phyloP scores from a whole-genome alignment of 2,329 filamentous ascomycete genomes.

The Verruconis gallopava region DNA sequence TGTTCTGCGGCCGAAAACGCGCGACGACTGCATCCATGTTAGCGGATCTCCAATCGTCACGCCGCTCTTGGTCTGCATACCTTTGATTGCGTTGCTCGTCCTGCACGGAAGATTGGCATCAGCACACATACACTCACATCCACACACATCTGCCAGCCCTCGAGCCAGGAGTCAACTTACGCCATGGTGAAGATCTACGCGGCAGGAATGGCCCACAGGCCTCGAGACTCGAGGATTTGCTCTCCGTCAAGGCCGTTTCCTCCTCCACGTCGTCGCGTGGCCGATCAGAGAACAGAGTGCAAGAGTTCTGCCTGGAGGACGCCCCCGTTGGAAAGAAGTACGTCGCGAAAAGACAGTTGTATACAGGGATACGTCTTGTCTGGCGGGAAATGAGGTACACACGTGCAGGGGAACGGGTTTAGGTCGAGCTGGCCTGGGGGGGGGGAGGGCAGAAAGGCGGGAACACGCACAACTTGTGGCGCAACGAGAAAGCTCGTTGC shows the following conservation, averaged over 20 bases:
- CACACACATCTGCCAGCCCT: too few species aligned
- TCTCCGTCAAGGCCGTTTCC: neutral
- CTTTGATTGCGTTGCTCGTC: conserved; percentile 35
- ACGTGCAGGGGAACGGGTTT: neutral
- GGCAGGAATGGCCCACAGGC: conserved; percentile 9
- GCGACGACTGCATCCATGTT: conserved; percentile 66
- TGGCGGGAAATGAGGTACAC: neutral
- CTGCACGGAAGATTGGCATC: conserved; percentile 14
- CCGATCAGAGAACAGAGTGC: too few species aligned
- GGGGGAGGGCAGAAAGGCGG: too few species aligned
- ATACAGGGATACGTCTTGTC: neutral
- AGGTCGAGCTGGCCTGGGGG: too few species aligned
- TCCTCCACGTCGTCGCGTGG: too few species aligned
- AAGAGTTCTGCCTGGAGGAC: too few species aligned
- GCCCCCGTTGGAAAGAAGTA: too few species aligned
- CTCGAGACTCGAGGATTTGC: neutral
- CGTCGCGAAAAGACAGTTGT: too few species aligned
- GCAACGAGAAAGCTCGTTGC: too few species aligned
- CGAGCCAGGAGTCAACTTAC: conserved; percentile 23
- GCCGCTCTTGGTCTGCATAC: conserved; percentile 15
- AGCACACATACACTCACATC: too few species aligned
- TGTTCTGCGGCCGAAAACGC: conserved; percentile 95
- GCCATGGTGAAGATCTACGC: conserved; percentile 28
- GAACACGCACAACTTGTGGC: too few species aligned
- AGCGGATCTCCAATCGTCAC: neutral